A percentile compares a stretch with the other conserved stretches of the same genome.
phyloP scores from a whole-genome alignment of 495 filamentous ascomycete species.

The Bacidia rubella region DNA sequence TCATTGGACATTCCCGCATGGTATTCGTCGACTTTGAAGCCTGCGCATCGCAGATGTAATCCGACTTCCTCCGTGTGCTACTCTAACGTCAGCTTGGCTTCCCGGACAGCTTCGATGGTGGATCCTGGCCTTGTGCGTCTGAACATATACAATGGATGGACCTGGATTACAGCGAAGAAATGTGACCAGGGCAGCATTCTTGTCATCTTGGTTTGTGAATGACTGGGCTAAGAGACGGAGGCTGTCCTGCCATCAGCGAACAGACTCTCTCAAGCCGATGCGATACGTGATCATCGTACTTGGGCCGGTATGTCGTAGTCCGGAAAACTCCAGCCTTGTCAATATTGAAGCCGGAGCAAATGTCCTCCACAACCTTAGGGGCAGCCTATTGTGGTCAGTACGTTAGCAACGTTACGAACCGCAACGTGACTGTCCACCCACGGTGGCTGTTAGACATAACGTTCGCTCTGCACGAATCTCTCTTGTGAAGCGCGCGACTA shows the following conservation, averaged over 20 bases:
- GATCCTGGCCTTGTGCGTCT: constrained; percentile 23
- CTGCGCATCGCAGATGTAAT: constrained; percentile 18
- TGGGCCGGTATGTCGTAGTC: constrained; percentile 43
- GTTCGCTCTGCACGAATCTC: constrained; percentile 45
- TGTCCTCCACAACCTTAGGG: constrained; percentile 38
- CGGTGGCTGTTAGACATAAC: constrained; percentile 43
- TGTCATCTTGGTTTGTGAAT: constrained; percentile 25
- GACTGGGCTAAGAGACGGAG: constrained; percentile 36
- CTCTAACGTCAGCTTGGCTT: not conserved
- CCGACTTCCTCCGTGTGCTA: constrained; percentile 32
- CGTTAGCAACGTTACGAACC: not conserved
- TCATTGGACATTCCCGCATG: constrained; percentile 38
- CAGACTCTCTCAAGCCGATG: not conserved
- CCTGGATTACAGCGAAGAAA: constrained; percentile 38
- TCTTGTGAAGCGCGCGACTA: constrained; percentile 39
- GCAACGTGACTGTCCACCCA: constrained; percentile 3
- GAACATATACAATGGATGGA: constrained; percentile 43
- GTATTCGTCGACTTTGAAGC: constrained; percentile 33
- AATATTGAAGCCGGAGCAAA: constrained; percentile 39
- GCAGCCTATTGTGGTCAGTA: constrained; percentile 27
- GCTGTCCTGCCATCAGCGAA: constrained; percentile 2
- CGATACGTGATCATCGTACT: constrained; percentile 19
- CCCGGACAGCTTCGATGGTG: not conserved
- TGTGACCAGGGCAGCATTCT: constrained; percentile 28
- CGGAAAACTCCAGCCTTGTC: constrained; percentile 34